A percentile compares a stretch with the other conserved stretches of the same genome.
These are phyloP conservation scores for Cercospora janseana DNA, from an alignment of 2,329 filamentous ascomycete genomes.

Conservation along the genomic window DNA sequence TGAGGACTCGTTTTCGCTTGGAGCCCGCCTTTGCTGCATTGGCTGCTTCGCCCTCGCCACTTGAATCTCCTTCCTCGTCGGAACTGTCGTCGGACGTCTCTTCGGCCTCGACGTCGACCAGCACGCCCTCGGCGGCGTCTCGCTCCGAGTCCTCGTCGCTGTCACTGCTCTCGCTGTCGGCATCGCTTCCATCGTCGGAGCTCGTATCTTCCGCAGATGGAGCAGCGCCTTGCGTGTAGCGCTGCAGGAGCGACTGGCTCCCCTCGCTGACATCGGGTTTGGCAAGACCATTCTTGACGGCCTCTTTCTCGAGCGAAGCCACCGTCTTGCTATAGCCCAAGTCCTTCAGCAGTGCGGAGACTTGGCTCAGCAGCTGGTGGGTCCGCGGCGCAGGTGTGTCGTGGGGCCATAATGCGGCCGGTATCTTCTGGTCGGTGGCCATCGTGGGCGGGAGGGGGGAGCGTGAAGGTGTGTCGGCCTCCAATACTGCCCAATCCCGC, in stretches of 20 bases:
- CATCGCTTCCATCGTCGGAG: conserved; percentile 18
- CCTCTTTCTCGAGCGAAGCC: conserved; percentile 34
- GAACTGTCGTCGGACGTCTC: conserved; percentile 29
- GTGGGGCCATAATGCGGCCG: conserved; percentile 19
- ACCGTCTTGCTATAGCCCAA: conserved; percentile 37
- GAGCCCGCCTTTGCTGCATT: conserved; percentile 12
- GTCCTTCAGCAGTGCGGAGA: conserved; percentile 34
- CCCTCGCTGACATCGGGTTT: not conserved
- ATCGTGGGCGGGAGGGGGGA: not conserved
- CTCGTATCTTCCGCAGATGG: conserved; percentile 10
- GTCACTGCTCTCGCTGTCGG: conserved; percentile 21
- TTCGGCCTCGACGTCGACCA: conserved; percentile 28
- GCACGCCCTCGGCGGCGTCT: conserved; percentile 20
- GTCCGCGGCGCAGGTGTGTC: conserved; percentile 19
- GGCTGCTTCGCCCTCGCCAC: conserved; percentile 16
- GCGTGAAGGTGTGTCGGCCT: not conserved
- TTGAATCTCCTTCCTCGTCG: conserved; percentile 23
- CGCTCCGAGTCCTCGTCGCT: conserved; percentile 20
- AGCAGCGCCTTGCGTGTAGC: conserved; percentile 24
- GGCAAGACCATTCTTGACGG: conserved; percentile 32
- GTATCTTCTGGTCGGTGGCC: conserved; percentile 6
- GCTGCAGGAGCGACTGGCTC: conserved; percentile 23
- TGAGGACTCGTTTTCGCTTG: conserved; percentile 27
- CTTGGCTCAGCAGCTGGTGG: conserved; percentile 29
- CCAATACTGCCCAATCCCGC: too few relatives aligned